These are phyloP conservation scores for Tuber calosporum DNA, from an alignment of 495 filamentous ascomycete genomes.

Conservation along the genomic window DNA sequence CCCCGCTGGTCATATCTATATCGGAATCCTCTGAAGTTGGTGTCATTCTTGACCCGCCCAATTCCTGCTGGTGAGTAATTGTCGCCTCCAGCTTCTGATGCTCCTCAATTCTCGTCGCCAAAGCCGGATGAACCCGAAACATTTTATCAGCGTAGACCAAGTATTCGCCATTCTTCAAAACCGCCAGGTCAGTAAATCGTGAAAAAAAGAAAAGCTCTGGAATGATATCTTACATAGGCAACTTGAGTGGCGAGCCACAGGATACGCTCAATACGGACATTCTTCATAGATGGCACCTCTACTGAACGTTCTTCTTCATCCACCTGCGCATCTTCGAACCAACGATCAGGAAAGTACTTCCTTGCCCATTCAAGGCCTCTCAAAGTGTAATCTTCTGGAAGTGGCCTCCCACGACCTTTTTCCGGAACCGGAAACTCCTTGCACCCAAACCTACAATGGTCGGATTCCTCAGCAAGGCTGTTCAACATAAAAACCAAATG, in stretches of 20 bases:
- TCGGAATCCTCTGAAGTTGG: constrained; percentile 21
- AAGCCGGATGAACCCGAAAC: constrained; percentile 27
- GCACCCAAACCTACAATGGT: constrained; percentile 48
- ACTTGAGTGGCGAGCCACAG: constrained; percentile 62
- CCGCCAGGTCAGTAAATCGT: background rate
- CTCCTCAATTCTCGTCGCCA: constrained; percentile 29
- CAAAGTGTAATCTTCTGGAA: constrained; percentile 79
- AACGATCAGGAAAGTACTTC: constrained; percentile 59
- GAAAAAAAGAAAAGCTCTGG: background rate
- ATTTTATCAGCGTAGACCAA: constrained; percentile 17
- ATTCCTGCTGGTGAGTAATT: constrained; percentile 4
- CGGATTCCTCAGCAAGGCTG: constrained; percentile 48
- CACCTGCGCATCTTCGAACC: constrained; percentile 60
- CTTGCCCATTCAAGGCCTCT: constrained; percentile 67
- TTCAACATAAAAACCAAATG: constrained; percentile 60
- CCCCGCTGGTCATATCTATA: constrained; percentile 33
- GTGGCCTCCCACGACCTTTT: constrained; percentile 51
- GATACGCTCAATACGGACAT: constrained; percentile 63
- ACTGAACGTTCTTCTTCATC: constrained; percentile 72
- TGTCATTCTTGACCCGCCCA: constrained; percentile 3
- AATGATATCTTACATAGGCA: constrained; percentile 41
- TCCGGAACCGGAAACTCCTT: constrained; percentile 51
- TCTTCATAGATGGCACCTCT: constrained; percentile 59
- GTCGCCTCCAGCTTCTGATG: constrained; percentile 1
- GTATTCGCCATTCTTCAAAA: constrained; percentile 22